Evolutionary conservation across 192 early-diverging fungal species (phyloP).

Genomic region (Rhizoclosmatium sp.): DNA sequence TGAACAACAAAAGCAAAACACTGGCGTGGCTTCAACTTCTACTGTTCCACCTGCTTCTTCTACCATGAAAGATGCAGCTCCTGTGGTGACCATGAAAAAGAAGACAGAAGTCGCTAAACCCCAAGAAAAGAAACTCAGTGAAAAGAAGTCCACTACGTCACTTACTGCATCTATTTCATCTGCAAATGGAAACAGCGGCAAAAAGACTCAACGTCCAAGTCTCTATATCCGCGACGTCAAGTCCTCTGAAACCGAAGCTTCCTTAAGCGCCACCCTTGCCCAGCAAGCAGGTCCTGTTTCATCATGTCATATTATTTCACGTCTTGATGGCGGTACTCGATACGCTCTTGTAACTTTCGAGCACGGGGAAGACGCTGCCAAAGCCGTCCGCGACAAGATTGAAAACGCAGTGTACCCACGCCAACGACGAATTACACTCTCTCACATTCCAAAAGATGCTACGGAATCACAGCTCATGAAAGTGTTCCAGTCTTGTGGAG

Average conservation of each 20-base stretch:
- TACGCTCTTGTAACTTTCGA: slow-evolving; percentile 45
- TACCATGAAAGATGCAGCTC: neutral
- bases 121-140: neutral
- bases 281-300: slow-evolving; percentile 27
- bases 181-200: neutral
- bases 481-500: slow-evolving; percentile 35
- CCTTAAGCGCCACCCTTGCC: slow-evolving; percentile 12
- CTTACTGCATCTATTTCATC: neutral
- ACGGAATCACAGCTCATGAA: slow-evolving; percentile 15
- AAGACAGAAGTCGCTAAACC: neutral
- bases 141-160: slow-evolving; percentile 18
- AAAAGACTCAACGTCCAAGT: slow-evolving; percentile 16
- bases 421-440: slow-evolving; percentile 42
- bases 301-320: slow-evolving; percentile 33
- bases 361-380: slow-evolving; percentile 47
- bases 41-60: slow-evolving; percentile 1
- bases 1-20: neutral
- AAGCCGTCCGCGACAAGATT: slow-evolving; percentile 43
- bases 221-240: slow-evolving; percentile 26
- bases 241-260: slow-evolving; percentile 16
- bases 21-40: slow-evolving; percentile 20
- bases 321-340: slow-evolving; percentile 24
- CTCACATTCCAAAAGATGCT: neutral
- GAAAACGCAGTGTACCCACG: slow-evolving; percentile 50
- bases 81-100: neutral